Base-by-base conservation (phyloP, 768 basidiomycete species). In the Porpolomopsis calyptriformis region DNA sequence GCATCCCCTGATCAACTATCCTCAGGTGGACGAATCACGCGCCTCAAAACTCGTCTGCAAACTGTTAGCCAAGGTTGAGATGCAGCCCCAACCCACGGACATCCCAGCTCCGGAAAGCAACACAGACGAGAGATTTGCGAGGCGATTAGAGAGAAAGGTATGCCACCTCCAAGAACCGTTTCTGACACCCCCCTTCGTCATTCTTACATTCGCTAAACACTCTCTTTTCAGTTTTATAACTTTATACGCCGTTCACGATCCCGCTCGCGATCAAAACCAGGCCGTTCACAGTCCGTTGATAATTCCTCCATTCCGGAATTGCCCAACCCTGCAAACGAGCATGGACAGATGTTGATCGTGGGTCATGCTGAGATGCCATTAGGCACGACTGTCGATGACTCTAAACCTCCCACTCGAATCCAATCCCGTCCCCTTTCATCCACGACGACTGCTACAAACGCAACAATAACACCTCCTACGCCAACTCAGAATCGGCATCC, bases 351-450 rank as follows among this genome's bases (percentile, higher is more conserved):
- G 33, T 43, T 49, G 47, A 38, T 45, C 45, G 24, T 46, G 7
- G 46, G 35, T 40, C 22, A 14, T 24, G 4, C 16, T 2, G 45
- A 20, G 26, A 10, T 39, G 8, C 33, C 42, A 2, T 24, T 35
- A 34, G 26, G 35, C 42, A 18, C 46, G 36, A 31, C 49, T 44
- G 33, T 45, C 35, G 45, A 20, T 52, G 61, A 60, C 40, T 64
- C 74, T 22, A 74, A 75, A 55, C 74, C 77, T 1, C 52, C 65
- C 20, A 64, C 72, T 4, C 72, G 78, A 47, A 49, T 73, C 47
- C 65, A 67, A 49, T 78, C 76, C 18, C 74, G 82, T 4, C 83
- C 83, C 3, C 63, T 85, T 19, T 83, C 82, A 2, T 73, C 77
- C 18, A 78, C 75, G 0, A 81, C 81, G 0, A 75, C 75, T 14